Evolutionary conservation across 495 filamentous ascomycete genomes (phyloP).

Genomic region (Daldinia concentrica): DNA sequence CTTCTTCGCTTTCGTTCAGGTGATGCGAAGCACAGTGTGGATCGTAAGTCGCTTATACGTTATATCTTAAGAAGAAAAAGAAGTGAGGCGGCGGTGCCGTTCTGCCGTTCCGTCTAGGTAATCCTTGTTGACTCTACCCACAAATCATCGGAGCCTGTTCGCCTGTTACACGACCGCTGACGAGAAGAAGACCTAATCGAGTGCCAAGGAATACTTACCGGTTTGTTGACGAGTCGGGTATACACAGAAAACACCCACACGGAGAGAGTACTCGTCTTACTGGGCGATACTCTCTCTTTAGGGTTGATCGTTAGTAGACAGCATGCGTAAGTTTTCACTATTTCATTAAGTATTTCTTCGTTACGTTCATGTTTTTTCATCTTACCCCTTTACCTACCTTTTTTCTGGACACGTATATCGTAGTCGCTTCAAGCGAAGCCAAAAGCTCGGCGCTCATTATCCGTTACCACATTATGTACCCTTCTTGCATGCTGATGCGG

Average conservation of each 20-base stretch:
- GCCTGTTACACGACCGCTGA: conserved; percentile 19
- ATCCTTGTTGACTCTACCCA: neutral
- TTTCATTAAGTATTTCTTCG: conserved; percentile 7
- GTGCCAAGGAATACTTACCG: conserved; percentile 5
- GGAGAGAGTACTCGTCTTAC: conserved; percentile 31
- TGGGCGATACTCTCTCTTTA: conserved; percentile 22
- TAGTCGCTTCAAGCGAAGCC: conserved; percentile 21
- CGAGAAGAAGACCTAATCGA: conserved; percentile 5
- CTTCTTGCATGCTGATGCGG: neutral
- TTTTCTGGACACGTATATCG: conserved; percentile 7
- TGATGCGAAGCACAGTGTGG: conserved; percentile 27
- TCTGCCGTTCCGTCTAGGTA: neutral
- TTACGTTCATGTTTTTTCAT: neutral
- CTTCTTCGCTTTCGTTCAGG: neutral
- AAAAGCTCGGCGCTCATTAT: conserved; percentile 12
- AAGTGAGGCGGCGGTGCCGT: conserved; percentile 37
- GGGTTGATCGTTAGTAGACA: conserved; percentile 15
- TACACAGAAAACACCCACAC: neutral
- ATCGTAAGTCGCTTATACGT: conserved; percentile 4
- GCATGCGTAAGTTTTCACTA: conserved; percentile 28
- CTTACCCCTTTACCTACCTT: neutral
- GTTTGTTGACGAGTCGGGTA: neutral
- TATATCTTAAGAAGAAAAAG: conserved; percentile 21
- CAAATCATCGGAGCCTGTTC: neutral
- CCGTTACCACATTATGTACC: neutral